Evolutionary conservation across 1,284 basidiomycete species (phyloP), one percentile per base, ranked within the genome.

Genomic region (Apiotrichum domesticum): DNA sequence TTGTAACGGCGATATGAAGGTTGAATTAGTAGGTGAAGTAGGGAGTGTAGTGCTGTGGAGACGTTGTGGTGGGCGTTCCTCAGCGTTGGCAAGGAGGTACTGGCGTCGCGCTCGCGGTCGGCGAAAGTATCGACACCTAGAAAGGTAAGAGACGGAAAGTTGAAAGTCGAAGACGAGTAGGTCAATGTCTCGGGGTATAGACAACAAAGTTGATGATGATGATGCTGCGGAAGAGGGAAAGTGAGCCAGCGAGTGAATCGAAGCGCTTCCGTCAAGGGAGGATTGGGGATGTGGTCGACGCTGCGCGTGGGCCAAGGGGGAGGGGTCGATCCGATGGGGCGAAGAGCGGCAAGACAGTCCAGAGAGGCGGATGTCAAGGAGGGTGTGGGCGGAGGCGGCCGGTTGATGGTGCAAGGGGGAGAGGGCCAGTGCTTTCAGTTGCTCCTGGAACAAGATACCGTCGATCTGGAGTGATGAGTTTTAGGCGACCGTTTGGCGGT

Each of bases 1-100:
- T 79, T 14, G 32, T 35, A 9, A 14, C 32, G 15, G 33, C 21
- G 4, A 10, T 14, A 29, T 43, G 33, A 29, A 35, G 33, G 39
- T 8, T 39, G 13, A 32, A 3, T 29, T 21, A n/a, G 35, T 42
- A 35, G 35, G 3, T 15, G 13, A 21, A 5, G 14, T 5, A 14
- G 11, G 15, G 46, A 29, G 11, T 14, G 46, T 5, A 21, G 46
- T 39, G 37, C 9, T 39, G 8, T 39, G 9, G 34, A 8, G 34
- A 37, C 6, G 41, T n/a, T 14, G 41, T 7, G 3, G 41, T 11
- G 6, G 13, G 41, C 13, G 11, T 7, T 42, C 13, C n/a, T 13
- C 6, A 13, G 11, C 41, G 41, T 42, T n/a, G 8, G 37, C 9
- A 39, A 39, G 37, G 13, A 4, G 41, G 2, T 15, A 15, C n/a